Evolutionary conservation across 257 asterid species (phyloP), one percentile per base, ranked within the genome.

Genomic region (Solanum virginianum): DNA sequence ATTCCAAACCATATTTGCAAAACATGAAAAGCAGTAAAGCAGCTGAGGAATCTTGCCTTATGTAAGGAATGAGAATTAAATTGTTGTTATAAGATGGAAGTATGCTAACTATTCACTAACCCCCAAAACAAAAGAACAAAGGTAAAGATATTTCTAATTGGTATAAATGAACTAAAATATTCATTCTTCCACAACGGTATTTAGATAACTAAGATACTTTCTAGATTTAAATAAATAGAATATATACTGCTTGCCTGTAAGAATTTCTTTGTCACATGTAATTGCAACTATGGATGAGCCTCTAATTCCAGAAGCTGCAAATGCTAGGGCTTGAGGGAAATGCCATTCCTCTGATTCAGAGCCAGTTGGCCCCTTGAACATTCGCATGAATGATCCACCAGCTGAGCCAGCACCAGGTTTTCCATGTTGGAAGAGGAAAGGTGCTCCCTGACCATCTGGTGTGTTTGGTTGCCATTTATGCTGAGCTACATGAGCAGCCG

Each of bases 391-490:
- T 84, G 94, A 88, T 88, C 98, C 98, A 91, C 91, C 93, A 86
- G 93, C 91, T 77, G 94, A 91, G 85, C 91, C 91, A 72, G 95
- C 87, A 90, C 89, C 92, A 51, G 98, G 93, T 86, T 91, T 95
- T 84, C 98, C 98, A 70, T 94, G 98, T 84, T 97, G 92, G 89
- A 97, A 95, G 88, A 97, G 98, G 91, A 97, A 97, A 84, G 98
- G 99, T n/a, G 97, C 59, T 59, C 99, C 99, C 86, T 92, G 97
- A 79, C 98, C 99, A 89, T 95, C 99, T 51, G 99, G 99, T 74
- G 99, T 95, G 89, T 97, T 97, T 55, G 98, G 98, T 89, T 97
- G 99, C 99, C 99, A 97, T 90, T 94, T 97, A 84, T 97, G 99
- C 84, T 92, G 98, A 39, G 98, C 98, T 80, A 97, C 85, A 80